Percentiles rank a stretch among this genome's conserved stretches.
These are phyloP conservation scores for Aspergillus mulundensis DNA, from an alignment of 495 filamentous ascomycete genomes.

Conservation along the genomic window DNA sequence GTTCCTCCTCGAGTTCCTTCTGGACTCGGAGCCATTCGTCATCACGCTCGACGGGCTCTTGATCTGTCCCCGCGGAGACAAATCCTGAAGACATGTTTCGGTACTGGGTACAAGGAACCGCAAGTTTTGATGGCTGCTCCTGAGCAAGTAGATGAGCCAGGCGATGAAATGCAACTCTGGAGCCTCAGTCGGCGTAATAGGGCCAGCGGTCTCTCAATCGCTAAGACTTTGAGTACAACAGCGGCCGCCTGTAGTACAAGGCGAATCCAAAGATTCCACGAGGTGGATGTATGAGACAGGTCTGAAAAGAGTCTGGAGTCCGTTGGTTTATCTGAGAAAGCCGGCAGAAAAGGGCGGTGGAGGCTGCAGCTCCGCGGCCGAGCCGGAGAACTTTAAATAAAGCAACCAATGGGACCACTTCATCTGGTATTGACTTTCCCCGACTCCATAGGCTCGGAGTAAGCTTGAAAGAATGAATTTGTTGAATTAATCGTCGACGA, in stretches of 20 bases:
- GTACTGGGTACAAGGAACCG: not conserved
- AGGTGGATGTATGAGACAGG: no score
- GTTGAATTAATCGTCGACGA: no score
- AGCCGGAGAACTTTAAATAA: not conserved
- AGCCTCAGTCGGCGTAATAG: no score
- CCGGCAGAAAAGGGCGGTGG: not conserved
- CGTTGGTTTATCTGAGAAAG: not conserved
- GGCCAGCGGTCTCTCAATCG: no score
- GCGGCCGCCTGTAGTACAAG: no score
- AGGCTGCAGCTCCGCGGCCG: not conserved
- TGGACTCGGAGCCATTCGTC: slow-evolving; percentile 77
- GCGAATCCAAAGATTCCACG: not conserved
- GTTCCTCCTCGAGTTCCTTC: slow-evolving; percentile 67
- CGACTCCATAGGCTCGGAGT: no score
- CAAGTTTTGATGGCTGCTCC: not conserved
- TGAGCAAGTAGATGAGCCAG: not conserved
- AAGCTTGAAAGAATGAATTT: no score
- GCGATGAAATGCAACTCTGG: no score
- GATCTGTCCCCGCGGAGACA: slow-evolving; percentile 77
- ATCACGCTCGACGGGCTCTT: slow-evolving; percentile 55
- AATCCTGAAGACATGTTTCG: slow-evolving; percentile 79
- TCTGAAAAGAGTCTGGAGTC: no score
- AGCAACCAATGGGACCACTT: not conserved
- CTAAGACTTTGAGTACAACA: no score
- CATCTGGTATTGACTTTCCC: no score